Conservation (phyloP, 1,139 yeast genomes). For the Wickerhamiella pararugosa region DNA sequence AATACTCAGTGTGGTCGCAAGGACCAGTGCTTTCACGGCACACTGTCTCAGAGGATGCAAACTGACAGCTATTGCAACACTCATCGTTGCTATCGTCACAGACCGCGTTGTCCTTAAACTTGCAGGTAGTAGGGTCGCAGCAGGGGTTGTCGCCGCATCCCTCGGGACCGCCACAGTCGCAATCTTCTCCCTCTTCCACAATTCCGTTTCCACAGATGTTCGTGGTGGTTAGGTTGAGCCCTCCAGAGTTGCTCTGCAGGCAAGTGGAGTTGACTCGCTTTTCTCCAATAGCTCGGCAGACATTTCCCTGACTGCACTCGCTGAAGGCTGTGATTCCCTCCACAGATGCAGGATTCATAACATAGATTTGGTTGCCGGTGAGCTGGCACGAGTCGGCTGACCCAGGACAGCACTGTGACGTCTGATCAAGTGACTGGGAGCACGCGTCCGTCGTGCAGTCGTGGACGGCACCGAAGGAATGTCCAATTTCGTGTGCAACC, state of each 20-base stretch:
- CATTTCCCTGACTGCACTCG: slow-evolving; percentile 26
- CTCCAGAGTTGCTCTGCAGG: slow-evolving; percentile 22
- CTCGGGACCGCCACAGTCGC: slow-evolving; percentile 29
- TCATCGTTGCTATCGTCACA: slow-evolving; percentile 27
- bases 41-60: slow-evolving; percentile 19
- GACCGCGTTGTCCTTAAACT: slow-evolving; percentile 22
- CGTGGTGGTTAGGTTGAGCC: slow-evolving; percentile 21
- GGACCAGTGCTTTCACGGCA: slow-evolving; percentile 26
- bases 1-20: slow-evolving; percentile 26
- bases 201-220: slow-evolving; percentile 29
- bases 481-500: slow-evolving; percentile 30
- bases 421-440: slow-evolving; percentile 18
- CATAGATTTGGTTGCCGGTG: slow-evolving; percentile 19
- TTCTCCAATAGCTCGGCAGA: slow-evolving; percentile 23
- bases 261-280: slow-evolving; percentile 24
- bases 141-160: slow-evolving; percentile 25
- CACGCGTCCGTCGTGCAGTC: slow-evolving; percentile 28
- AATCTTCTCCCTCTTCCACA: slow-evolving; percentile 29
- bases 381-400: slow-evolving; percentile 22
- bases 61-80: slow-evolving; percentile 25
- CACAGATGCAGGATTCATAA: slow-evolving; percentile 28
- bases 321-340: slow-evolving; percentile 22
- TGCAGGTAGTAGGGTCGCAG: slow-evolving; percentile 27
- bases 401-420: slow-evolving; percentile 27
- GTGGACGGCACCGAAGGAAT: slow-evolving; percentile 31